phyloP scores from a whole-genome alignment of 257 asterid genomes.

The Anisodus acutangulus region DNA sequence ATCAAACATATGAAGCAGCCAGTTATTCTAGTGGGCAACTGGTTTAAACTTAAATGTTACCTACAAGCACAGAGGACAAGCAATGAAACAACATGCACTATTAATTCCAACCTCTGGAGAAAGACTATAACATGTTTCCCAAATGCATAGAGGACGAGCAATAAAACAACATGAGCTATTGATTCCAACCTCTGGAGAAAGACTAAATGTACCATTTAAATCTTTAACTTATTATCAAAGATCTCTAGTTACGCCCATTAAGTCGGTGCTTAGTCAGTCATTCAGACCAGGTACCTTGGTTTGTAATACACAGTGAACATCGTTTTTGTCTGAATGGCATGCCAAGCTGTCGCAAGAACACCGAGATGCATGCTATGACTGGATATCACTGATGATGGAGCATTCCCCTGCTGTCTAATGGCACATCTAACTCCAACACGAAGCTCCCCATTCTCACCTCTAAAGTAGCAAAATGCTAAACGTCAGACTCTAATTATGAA shows the following conservation, averaged over 20 bases:
- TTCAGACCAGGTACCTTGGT: conserved; percentile 67
- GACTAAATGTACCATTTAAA: background rate
- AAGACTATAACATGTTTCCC: background rate
- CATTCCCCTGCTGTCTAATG: conserved; percentile 85
- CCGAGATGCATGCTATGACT: conserved; percentile 99
- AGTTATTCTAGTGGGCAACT: background rate
- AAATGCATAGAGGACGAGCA: background rate
- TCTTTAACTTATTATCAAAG: background rate
- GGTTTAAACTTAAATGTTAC: background rate
- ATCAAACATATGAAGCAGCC: conserved; percentile 17
- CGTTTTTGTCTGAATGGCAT: conserved; percentile 88
- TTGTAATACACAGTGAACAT: conserved; percentile 89
- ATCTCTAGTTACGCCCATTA: background rate
- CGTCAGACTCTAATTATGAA: conserved; percentile 9
- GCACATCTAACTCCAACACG: conserved; percentile 99
- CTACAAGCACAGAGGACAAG: background rate
- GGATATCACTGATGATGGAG: conserved; percentile 96
- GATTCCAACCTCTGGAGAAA: background rate
- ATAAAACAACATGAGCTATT: background rate
- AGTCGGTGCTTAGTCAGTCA: background rate
- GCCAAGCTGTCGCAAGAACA: conserved; percentile 98
- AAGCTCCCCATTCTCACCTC: conserved; percentile 96
- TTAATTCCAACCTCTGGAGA: background rate
- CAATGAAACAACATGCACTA: conserved; percentile 9
- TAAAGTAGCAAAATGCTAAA: conserved; percentile 35